phyloP scores from a whole-genome alignment of 2,329 filamentous ascomycete species.

The Exophiala spinifera region DNA sequence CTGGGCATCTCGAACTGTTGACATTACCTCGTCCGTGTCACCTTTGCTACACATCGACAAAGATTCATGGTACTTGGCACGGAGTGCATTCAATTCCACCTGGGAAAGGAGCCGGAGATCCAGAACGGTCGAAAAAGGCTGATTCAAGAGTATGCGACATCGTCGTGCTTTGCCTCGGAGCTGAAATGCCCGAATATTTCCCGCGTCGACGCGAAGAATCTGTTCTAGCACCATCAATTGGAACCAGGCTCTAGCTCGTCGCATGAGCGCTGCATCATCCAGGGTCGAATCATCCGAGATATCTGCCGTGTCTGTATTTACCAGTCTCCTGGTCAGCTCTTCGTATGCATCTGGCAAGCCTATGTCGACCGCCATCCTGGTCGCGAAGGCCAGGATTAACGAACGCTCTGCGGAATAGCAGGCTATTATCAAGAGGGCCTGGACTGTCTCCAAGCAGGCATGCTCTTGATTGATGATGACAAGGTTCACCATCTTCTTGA shows the following conservation, averaged over 20 bases:
- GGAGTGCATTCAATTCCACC: slow-evolving; percentile 38
- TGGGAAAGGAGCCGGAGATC: slow-evolving; percentile 54
- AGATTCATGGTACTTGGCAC: slow-evolving; percentile 36
- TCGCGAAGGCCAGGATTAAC: slow-evolving; percentile 50
- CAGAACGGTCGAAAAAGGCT: slow-evolving; percentile 44
- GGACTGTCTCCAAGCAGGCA: slow-evolving; percentile 48
- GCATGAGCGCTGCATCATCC: slow-evolving; percentile 35
- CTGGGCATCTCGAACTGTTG: slow-evolving; percentile 44
- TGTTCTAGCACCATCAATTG: slow-evolving; percentile 53
- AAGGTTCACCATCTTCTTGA: slow-evolving; percentile 46
- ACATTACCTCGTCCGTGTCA: slow-evolving; percentile 38
- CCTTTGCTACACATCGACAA: slow-evolving; percentile 31
- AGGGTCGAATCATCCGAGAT: background rate
- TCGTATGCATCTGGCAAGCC: slow-evolving; percentile 46
- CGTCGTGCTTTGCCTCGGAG: slow-evolving; percentile 40
- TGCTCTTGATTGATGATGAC: slow-evolving; percentile 42
- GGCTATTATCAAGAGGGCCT: slow-evolving; percentile 52
- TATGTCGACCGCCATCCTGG: slow-evolving; percentile 51
- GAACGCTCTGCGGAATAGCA: slow-evolving; percentile 54
- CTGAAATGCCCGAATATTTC: slow-evolving; percentile 43
- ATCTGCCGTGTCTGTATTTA: slow-evolving; percentile 28
- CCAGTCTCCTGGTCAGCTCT: slow-evolving; percentile 35
- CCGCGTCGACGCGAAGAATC: slow-evolving; percentile 48
- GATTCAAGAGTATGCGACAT: slow-evolving; percentile 46
- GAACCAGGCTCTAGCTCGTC: slow-evolving; percentile 51